phyloP scores from a whole-genome alignment of 1,284 basidiomycete species.

The Mycosarcoma mackinlayi region DNA sequence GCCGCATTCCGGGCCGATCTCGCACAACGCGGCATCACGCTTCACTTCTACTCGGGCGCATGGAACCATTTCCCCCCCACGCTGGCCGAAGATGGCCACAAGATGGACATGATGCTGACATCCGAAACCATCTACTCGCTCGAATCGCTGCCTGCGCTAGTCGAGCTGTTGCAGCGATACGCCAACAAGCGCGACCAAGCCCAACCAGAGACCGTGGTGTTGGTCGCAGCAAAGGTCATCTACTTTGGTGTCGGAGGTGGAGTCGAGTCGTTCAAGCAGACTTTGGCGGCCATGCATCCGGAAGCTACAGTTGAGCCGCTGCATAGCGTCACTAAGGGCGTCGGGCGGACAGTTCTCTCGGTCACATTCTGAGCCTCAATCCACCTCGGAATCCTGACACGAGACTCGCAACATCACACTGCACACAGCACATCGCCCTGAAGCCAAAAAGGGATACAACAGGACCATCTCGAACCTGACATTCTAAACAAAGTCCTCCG shows the following conservation, averaged over 20 bases:
- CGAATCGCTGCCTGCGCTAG: conserved; percentile 77
- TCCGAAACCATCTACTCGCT: conserved; percentile 91
- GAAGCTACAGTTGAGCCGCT: conserved; percentile 13
- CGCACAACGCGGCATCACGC: conserved; percentile 72
- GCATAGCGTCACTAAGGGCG: conserved; percentile 43
- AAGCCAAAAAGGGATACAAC: no score
- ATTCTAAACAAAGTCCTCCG: conserved; percentile 41
- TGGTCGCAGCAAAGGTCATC: conserved; percentile 87
- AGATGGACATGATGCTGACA: conserved; percentile 78
- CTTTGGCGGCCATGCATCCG: conserved; percentile 68
- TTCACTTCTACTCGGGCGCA: conserved; percentile 83
- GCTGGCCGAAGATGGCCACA: background rate
- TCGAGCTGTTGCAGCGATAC: conserved; percentile 70
- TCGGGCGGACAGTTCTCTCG: conserved; percentile 51
- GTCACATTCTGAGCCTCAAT: conserved; percentile 29
- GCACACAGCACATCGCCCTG: background rate
- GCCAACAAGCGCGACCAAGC: background rate
- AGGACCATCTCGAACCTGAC: no score
- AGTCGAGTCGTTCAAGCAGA: conserved; percentile 77
- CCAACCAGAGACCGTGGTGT: conserved; percentile 71
- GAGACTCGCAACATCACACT: background rate
- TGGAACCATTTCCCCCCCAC: conserved; percentile 72
- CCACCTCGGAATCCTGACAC: no score
- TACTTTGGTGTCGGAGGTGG: conserved; percentile 98
- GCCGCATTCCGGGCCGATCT: conserved; percentile 77